Base-by-base conservation (phyloP, 75 land plant species). In the Ceratopteris richardii region DNA sequence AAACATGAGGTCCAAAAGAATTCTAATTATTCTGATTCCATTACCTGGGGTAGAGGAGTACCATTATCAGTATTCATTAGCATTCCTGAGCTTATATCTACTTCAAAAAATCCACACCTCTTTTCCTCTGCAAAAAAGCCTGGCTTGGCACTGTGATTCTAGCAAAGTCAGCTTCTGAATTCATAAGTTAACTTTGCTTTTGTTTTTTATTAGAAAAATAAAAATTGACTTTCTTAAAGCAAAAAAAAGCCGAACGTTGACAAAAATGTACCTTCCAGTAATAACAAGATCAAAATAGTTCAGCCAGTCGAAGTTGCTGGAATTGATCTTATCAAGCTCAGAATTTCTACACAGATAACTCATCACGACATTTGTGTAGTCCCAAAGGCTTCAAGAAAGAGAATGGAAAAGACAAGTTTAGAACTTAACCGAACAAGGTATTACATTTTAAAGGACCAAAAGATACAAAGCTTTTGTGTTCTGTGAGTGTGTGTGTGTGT, bases 11-110 rank as follows among this genome's bases (percentile, higher is more conserved):
- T 22, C 18, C 27, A 24, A 4, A 26, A 22, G 28, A 26, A 24
- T 24, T 4, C n/a, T n/a, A n/a, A n/a, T 26, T 24, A 52, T 19
- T 52, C 25, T 24, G 29, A 22, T 26, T 21, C 14, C 22, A 78
- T 96, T 92, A 78, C 99, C 97, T 86, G 96, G 57, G 80, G 79
- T 61, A 88, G 64, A 39, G 84, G 90, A n/a, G 76, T 85, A 47
- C 98, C 98, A 63, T 88, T 85, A 61, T 95, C 99, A n/a, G 99
- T 88, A 51, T 95, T 95, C 51, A 77, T 78, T 11, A 95, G 86
- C 99, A 90, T 90, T 31, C 92, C 99, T 48, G 97, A 69, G 56
- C 76, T 70, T 29, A 86, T 80, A 37, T 84, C 88, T 63, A 95
- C 99, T 69, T 90, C 86, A 77, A 95, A 90, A 20, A 95, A 63